Evolutionary conservation across 345 rosid genomes (phyloP).

Genomic region (Eucalyptus curtisii): DNA sequence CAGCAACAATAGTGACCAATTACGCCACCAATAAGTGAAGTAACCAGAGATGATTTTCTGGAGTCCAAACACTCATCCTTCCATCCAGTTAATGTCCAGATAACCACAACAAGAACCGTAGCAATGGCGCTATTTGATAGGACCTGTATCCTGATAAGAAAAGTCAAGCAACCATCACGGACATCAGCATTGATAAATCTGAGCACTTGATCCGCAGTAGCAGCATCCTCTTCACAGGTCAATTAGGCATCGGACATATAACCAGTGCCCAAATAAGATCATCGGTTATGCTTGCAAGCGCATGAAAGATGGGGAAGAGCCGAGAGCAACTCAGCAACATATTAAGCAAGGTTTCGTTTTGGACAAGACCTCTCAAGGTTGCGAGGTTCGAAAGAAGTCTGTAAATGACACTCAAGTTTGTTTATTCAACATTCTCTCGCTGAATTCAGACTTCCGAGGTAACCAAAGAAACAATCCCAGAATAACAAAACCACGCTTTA

Average conservation of each 20-base stretch:
- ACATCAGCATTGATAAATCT: background rate
- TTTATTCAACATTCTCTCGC: background rate
- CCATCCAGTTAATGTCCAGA: slow-evolving; percentile 47
- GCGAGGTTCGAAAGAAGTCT: background rate
- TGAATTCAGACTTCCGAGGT: no score
- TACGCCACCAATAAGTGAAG: slow-evolving; percentile 74
- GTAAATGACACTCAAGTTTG: background rate
- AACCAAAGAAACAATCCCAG: background rate
- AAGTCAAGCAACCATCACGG: background rate
- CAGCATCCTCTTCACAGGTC: background rate
- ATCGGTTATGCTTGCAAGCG: background rate
- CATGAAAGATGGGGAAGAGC: background rate
- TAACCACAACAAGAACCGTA: slow-evolving; percentile 32
- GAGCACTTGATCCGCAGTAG: background rate
- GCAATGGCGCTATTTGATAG: slow-evolving; percentile 70
- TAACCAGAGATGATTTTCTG: slow-evolving; percentile 27
- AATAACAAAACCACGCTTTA: background rate
- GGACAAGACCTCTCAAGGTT: background rate
- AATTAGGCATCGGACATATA: background rate
- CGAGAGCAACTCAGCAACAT: background rate
- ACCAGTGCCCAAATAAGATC: background rate
- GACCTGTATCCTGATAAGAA: slow-evolving; percentile 76
- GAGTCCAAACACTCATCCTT: slow-evolving; percentile 74
- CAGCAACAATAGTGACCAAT: slow-evolving; percentile 87
- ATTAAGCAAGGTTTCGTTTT: background rate